Evolutionary conservation across 2,329 filamentous ascomycete species (phyloP).

Genomic region (Penicillium palitans): DNA sequence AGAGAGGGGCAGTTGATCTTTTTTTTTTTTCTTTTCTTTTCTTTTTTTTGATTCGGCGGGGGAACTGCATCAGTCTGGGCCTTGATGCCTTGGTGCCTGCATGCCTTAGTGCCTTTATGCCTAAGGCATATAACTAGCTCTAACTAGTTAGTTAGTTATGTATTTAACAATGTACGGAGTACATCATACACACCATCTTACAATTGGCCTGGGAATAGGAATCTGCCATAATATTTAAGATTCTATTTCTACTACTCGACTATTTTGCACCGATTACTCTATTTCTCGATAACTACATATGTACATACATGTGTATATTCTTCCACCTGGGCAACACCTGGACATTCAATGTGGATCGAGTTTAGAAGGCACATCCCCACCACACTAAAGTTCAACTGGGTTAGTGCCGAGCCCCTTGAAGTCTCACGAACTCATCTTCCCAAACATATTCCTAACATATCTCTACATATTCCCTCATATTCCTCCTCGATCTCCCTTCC

Average conservation of each 20-base stretch:
- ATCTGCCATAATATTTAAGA: neutral
- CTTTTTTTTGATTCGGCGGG: slow-evolving; percentile 6
- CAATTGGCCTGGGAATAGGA: too few species aligned
- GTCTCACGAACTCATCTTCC: slow-evolving; percentile 2
- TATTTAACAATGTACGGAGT: too few species aligned
- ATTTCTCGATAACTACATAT: neutral
- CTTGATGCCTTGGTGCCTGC: neutral
- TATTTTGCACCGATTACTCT: neutral
- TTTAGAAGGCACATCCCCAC: slow-evolving; percentile 2
- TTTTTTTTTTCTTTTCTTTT: slow-evolving; percentile 21
- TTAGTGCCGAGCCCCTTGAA: slow-evolving; percentile 7
- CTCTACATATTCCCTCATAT: neutral
- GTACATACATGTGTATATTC: neutral
- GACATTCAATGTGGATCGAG: neutral
- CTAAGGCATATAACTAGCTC: neutral
- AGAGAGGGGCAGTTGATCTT: slow-evolving; percentile 9
- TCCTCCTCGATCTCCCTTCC: neutral
- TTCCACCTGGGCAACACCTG: neutral
- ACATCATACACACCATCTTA: too few species aligned
- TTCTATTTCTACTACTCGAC: neutral
- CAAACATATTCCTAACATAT: neutral
- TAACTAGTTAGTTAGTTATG: too few species aligned
- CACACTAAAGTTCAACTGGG: neutral
- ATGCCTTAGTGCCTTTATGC: neutral
- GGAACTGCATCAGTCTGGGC: slow-evolving; percentile 10